A percentile compares a stretch with the other conserved stretches of the same genome.
Evolutionary conservation across 2,329 filamentous ascomycete species (phyloP).

Genomic region (Talaromyces islandicus): DNA sequence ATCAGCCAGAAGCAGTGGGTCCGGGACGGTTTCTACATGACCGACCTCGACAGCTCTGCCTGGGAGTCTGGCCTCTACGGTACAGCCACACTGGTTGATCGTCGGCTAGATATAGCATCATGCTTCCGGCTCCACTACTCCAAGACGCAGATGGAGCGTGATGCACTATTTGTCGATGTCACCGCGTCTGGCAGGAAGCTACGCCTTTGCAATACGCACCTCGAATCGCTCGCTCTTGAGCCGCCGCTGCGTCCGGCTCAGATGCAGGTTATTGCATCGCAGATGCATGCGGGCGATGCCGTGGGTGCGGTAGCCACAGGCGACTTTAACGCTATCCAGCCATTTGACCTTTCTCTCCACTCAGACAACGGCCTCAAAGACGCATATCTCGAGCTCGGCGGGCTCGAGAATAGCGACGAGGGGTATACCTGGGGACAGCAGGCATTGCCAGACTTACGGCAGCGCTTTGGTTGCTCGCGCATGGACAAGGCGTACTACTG

Average conservation of each 20-base stretch:
- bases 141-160: constrained; percentile 45
- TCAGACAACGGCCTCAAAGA: constrained; percentile 46
- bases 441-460: constrained; percentile 33
- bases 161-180: constrained; percentile 52
- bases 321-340: constrained; percentile 55
- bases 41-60: constrained; percentile 38
- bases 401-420: constrained; percentile 44
- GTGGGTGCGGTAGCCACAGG: constrained; percentile 42
- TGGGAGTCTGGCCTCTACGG: constrained; percentile 48
- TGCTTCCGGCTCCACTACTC: constrained; percentile 50
- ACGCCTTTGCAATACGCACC: constrained; percentile 52
- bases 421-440: constrained; percentile 57
- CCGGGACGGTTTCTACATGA: constrained; percentile 42
- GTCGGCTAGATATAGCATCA: constrained; percentile 36
- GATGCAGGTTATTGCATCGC: constrained; percentile 38
- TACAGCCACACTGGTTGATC: constrained; percentile 48
- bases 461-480: constrained; percentile 44
- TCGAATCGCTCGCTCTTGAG: constrained; percentile 48
- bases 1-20: constrained; percentile 46
- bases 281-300: constrained; percentile 31
- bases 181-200: constrained; percentile 23
- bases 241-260: constrained; percentile 48
- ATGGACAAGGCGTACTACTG: constrained; percentile 52
- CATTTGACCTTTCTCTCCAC: constrained; percentile 47
- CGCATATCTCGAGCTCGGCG: constrained; percentile 48